Evolutionary conservation across 768 basidiomycete species (phyloP).

Genomic region (Leccinellum rugosiceps): DNA sequence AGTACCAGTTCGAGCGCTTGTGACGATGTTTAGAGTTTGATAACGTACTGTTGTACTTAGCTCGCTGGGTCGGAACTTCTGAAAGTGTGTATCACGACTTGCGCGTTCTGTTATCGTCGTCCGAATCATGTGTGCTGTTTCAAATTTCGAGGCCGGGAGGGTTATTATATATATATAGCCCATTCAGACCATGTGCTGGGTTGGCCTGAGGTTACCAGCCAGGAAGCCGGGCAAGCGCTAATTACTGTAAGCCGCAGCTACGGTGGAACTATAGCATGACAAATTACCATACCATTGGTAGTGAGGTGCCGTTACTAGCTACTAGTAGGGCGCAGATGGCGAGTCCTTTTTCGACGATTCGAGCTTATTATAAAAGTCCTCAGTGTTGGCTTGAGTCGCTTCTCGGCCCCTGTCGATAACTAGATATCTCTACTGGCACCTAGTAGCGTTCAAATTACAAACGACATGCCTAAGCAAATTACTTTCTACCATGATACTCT

Average conservation of each 20-base stretch:
- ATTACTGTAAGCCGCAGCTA: neutral
- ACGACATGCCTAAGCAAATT: constrained; percentile 28
- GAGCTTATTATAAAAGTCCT: neutral
- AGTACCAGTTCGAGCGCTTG: too few relatives aligned
- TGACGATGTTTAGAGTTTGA: too few relatives aligned
- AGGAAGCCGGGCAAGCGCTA: neutral
- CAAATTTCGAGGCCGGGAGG: too few relatives aligned
- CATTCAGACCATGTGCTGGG: too few relatives aligned
- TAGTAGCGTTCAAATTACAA: neutral
- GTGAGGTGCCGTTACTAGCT: neutral
- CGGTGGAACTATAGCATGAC: neutral
- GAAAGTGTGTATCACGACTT: too few relatives aligned
- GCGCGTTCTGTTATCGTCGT: too few relatives aligned
- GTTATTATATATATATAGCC: too few relatives aligned
- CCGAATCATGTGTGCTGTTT: too few relatives aligned
- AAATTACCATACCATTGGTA: neutral
- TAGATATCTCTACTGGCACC: neutral
- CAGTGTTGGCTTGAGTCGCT: neutral
- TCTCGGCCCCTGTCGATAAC: neutral
- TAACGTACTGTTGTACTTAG: too few relatives aligned
- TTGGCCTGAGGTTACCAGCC: neutral
- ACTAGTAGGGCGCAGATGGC: too few relatives aligned
- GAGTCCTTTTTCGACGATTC: too few relatives aligned
- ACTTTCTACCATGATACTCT: constrained; percentile 38
- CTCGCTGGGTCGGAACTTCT: too few relatives aligned